These are phyloP conservation scores for Scheffersomyces illinoinensis DNA, from an alignment of 1,139 yeast genomes.

Conservation along the genomic window DNA sequence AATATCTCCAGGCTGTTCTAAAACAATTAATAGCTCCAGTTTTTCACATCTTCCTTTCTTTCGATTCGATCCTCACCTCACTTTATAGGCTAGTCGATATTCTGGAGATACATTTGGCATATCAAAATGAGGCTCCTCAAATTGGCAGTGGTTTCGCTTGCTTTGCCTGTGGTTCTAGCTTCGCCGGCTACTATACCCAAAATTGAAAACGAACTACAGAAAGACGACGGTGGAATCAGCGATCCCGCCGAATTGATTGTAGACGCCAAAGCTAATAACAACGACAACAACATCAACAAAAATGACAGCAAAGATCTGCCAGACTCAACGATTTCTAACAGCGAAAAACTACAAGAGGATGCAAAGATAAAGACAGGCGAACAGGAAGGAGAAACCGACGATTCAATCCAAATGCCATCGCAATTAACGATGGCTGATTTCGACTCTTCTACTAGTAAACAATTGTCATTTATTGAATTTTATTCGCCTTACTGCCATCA, in stretches of 20 bases:
- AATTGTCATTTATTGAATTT: slow-evolving; percentile 43
- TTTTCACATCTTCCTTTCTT: background rate
- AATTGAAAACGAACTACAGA: background rate
- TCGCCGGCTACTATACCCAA: slow-evolving; percentile 2
- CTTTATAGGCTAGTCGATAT: background rate
- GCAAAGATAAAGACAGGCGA: slow-evolving; percentile 1
- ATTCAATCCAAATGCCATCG: slow-evolving; percentile 20
- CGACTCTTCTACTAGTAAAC: slow-evolving; percentile 42
- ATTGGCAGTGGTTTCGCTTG: background rate
- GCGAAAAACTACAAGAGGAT: background rate
- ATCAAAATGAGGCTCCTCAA: background rate
- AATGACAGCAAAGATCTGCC: background rate
- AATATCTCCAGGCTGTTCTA: background rate
- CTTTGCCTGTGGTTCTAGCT: slow-evolving; percentile 3
- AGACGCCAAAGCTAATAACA: background rate
- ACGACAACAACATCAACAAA: background rate
- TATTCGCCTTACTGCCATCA: slow-evolving; percentile 56
- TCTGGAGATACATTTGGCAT: background rate
- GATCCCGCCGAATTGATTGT: background rate
- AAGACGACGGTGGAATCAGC: background rate
- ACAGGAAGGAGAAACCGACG: slow-evolving; percentile 1
- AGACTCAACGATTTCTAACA: background rate
- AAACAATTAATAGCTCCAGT: background rate
- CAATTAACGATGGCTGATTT: slow-evolving; percentile 38
- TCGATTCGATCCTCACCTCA: background rate